phyloP scores from a whole-genome alignment of 2,329 filamentous ascomycete species.

The Didymella sp. region DNA sequence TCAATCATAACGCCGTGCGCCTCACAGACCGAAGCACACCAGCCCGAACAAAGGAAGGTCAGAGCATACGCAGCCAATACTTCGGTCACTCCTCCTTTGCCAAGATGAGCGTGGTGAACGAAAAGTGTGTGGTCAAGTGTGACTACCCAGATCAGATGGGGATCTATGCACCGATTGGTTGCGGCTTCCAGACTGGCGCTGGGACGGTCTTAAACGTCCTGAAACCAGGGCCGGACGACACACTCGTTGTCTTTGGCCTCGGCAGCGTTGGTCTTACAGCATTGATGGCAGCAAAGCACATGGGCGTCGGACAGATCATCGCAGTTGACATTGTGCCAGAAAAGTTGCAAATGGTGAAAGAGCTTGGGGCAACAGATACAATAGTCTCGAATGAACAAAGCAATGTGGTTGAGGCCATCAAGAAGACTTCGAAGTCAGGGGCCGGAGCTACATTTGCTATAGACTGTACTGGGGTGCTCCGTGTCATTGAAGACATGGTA shows the following conservation, averaged over 20 bases:
- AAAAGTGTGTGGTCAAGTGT: slow-evolving; percentile 27
- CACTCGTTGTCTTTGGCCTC: slow-evolving; percentile 50
- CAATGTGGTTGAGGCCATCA: slow-evolving; percentile 39
- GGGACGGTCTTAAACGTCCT: slow-evolving; percentile 52
- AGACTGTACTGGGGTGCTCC: slow-evolving; percentile 35
- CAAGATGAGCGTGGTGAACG: slow-evolving; percentile 15
- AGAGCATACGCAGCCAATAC: slow-evolving; percentile 14
- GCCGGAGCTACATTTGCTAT: slow-evolving; percentile 39
- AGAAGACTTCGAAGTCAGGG: slow-evolving; percentile 29
- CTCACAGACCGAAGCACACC: slow-evolving; percentile 8
- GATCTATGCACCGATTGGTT: slow-evolving; percentile 52
- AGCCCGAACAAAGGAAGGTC: slow-evolving; percentile 1
- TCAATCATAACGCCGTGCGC: slow-evolving; percentile 51
- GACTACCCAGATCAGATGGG: slow-evolving; percentile 36
- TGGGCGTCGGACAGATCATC: slow-evolving; percentile 49
- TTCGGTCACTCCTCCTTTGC: slow-evolving; percentile 30
- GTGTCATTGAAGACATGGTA: slow-evolving; percentile 16
- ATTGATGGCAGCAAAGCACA: slow-evolving; percentile 49
- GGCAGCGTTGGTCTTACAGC: slow-evolving; percentile 54
- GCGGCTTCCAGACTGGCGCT: slow-evolving; percentile 55
- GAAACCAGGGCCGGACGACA: slow-evolving; percentile 32
- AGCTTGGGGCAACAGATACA: slow-evolving; percentile 55
- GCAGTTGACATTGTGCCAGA: slow-evolving; percentile 55
- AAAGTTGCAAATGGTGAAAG: slow-evolving; percentile 53
- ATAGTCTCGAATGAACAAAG: slow-evolving; percentile 44